Evolutionary conservation across 805 yeast genomes (phyloP), one percentile per base, ranked within the genome.

Genomic region (Nakazawaea pomicola): DNA sequence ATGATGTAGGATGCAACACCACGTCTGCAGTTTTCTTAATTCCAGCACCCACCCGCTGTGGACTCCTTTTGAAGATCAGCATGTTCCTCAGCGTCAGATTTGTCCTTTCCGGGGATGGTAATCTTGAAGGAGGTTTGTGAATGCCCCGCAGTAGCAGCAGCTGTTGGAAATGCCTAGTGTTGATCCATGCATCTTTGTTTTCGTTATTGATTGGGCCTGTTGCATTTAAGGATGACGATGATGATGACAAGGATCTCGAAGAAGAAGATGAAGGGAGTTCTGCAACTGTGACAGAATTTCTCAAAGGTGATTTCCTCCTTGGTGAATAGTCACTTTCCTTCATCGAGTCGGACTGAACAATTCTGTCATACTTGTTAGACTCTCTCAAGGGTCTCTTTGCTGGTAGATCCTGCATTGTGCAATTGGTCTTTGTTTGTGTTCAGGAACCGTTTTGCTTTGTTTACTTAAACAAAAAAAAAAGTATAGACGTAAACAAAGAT

Each of bases 211-310:
- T n/a, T n/a, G n/a, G n/a, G n/a, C n/a, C n/a, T n/a, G n/a, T n/a
- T n/a, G 25, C 25, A 23, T 7, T 23, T 23, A 10, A 10, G 10
- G 10, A 23, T 23, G 10, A 23, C 10, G 25, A 8, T n/a, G 29
- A 27, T 10, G 29, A 6, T 14, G 11, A 4, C 6, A 9, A 30
- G n/a, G 8, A 10, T 11, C 10, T 12, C 14, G 8, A 10, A n/a
- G 39, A 28, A 6, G 39, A 36, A 10, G 40, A 37, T 15, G 40
- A 37, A 21, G 29, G 21, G 4, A 25, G 16, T 18, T 35, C 38
- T 4, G 17, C 17, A 12, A 14, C 29, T 19, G 19, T 29, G 10
- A 37, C 29, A 4, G 33, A 29, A 23, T 37, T 19, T 14, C 33
- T 29, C 21, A 37, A 29, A 6, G 40, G 40, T 8, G 40, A 37